Evolutionary conservation across 345 rosid species (phyloP).

Genomic region (Sonneratia alba): DNA sequence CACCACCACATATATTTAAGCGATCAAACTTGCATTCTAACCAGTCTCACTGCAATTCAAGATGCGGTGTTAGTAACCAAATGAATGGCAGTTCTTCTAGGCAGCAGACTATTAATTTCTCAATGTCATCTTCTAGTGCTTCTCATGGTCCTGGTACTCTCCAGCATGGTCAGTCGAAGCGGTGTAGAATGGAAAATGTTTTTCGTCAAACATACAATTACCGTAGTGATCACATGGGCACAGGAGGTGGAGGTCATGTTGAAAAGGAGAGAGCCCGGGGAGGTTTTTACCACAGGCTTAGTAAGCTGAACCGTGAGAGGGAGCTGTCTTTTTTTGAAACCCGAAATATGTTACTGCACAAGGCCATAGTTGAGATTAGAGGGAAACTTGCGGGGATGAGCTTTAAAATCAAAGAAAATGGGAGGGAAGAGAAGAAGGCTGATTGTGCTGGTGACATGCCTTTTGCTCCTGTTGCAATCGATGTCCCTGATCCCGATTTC

Average conservation of each 20-base stretch:
- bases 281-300: background rate
- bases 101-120: constrained; percentile 19
- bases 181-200: constrained; percentile 32
- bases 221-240: background rate
- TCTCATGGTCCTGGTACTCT: constrained; percentile 22
- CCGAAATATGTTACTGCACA: constrained; percentile 40
- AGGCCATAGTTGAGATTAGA: constrained; percentile 31
- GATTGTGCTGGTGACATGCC: constrained; percentile 10
- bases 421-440: constrained; percentile 7
- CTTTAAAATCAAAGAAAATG: constrained; percentile 18
- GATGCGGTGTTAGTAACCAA: constrained; percentile 21
- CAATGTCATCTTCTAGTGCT: constrained; percentile 14
- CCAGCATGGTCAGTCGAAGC: constrained; percentile 27
- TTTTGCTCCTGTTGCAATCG: constrained; percentile 27
- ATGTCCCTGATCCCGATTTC: constrained; percentile 90
- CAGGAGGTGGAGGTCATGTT: constrained; percentile 16
- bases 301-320: constrained; percentile 23
- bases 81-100: constrained; percentile 28
- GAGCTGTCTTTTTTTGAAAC: constrained; percentile 41
- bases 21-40: constrained; percentile 27
- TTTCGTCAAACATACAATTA: constrained; percentile 11
- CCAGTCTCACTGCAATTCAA: constrained; percentile 35
- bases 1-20: constrained; percentile 46
- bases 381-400: constrained; percentile 38
- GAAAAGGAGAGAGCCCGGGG: too few species aligned